Conservation (phyloP, 2,329 filamentous ascomycete genomes). For the Aspergillus flavus region DNA sequence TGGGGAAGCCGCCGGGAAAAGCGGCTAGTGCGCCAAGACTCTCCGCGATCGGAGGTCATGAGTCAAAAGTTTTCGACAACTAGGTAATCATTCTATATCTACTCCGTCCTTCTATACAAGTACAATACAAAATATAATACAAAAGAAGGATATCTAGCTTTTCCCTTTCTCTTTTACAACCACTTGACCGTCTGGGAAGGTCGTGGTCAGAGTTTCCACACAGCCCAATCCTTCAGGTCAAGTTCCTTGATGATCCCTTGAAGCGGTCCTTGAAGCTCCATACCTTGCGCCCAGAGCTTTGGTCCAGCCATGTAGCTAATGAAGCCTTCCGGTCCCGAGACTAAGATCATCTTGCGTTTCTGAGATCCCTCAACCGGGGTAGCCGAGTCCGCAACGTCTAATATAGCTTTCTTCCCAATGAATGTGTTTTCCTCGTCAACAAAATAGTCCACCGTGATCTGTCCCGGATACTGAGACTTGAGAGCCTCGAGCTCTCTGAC, state of each 20-base stretch:
- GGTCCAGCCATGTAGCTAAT: conserved; percentile 76
- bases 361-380: conserved; percentile 27
- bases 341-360: conserved; percentile 63
- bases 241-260: conserved; percentile 68
- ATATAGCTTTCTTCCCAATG: conserved; percentile 60
- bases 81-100: not conserved
- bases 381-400: conserved; percentile 31
- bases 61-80: not conserved
- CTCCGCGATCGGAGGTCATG: conserved; percentile 20
- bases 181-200: conserved; percentile 14
- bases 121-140: not conserved
- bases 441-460: conserved; percentile 71
- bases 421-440: conserved; percentile 77
- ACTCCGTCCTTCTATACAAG: not conserved
- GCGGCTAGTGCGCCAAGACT: conserved; percentile 10
- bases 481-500: conserved; percentile 66
- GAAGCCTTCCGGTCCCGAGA: conserved; percentile 92
- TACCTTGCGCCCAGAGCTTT: conserved; percentile 73
- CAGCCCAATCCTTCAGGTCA: conserved; percentile 58
- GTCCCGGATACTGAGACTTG: conserved; percentile 58
- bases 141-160: not conserved
- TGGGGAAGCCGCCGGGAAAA: conserved; percentile 9
- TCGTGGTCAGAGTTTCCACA: conserved; percentile 57
- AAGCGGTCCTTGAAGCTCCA: conserved; percentile 73
- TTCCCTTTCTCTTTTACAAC: not conserved